Conservation (phyloP, 2,329 filamentous ascomycete genomes). For the Penicillium paneum region DNA sequence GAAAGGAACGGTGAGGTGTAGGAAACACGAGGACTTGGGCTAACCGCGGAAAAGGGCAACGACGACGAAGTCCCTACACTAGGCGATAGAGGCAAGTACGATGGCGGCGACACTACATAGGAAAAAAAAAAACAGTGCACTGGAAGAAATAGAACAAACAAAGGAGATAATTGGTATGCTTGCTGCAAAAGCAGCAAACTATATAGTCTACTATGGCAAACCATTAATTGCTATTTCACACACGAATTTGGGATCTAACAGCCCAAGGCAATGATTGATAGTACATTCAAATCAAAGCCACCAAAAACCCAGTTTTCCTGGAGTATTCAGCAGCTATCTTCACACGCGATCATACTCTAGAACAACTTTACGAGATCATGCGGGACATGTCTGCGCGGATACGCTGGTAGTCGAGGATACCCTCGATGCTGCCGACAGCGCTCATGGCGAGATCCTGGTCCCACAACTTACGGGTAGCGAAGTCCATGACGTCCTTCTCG, state of each 20-base stretch:
- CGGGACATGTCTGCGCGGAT: conserved; percentile 80
- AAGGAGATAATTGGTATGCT: conserved; percentile 24
- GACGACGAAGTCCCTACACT: background rate
- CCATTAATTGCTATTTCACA: conserved; percentile 32
- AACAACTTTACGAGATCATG: conserved; percentile 48
- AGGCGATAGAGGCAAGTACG: background rate
- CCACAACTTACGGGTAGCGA: conserved; percentile 93
- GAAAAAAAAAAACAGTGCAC: background rate
- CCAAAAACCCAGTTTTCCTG: conserved; percentile 6
- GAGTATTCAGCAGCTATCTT: conserved; percentile 17
- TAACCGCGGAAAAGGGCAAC: background rate
- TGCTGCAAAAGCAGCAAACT: conserved; percentile 23
- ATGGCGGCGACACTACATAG: background rate
- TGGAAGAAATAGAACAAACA: conserved; percentile 14
- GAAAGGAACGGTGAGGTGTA: background rate
- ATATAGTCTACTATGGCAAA: conserved; percentile 31
- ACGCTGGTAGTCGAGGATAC: conserved; percentile 55
- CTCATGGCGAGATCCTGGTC: conserved; percentile 94
- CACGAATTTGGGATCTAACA: conserved; percentile 28
- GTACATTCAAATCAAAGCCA: conserved; percentile 28
- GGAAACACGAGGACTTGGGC: background rate
- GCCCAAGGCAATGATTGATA: conserved; percentile 31
- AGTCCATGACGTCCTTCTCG: conserved; percentile 95
- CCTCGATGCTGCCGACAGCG: conserved; percentile 91
- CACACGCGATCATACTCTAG: conserved; percentile 20